Conservation (phyloP, 306 rosid genomes). For the Sicyos baderoa region DNA sequence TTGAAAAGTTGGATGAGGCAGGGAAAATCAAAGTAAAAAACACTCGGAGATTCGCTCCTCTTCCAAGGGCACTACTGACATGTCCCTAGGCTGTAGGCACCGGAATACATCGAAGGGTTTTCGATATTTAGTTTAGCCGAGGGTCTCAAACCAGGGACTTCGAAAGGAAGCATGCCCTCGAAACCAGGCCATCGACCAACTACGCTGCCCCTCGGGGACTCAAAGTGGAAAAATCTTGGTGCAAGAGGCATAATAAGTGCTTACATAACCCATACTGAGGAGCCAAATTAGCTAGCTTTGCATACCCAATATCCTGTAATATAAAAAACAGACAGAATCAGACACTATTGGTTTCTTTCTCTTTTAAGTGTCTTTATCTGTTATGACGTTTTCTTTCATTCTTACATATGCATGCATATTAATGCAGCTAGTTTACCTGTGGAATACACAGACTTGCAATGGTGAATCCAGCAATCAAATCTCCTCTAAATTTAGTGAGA, state of each 20-base stretch:
- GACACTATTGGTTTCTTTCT: constrained; percentile 8
- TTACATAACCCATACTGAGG: constrained; percentile 91
- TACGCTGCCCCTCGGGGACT: background rate
- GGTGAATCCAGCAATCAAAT: constrained; percentile 74
- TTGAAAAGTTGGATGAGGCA: constrained; percentile 14
- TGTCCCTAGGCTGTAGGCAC: too few species aligned
- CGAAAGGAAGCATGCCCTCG: too few species aligned
- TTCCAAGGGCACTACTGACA: too few species aligned
- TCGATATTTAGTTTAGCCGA: too few species aligned
- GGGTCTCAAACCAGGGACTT: too few species aligned
- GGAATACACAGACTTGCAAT: constrained; percentile 98
- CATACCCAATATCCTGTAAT: constrained; percentile 77
- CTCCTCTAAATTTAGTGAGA: constrained; percentile 64
- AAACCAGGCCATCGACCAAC: too few species aligned
- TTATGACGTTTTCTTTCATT: background rate
- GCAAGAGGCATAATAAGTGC: constrained; percentile 19
- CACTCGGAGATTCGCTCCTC: too few species aligned
- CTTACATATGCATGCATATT: background rate
- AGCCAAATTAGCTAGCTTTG: constrained; percentile 78
- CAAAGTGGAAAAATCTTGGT: constrained; percentile 8
- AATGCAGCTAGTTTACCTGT: constrained; percentile 49
- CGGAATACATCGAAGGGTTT: too few species aligned
- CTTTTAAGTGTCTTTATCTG: background rate
- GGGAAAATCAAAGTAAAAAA: background rate
- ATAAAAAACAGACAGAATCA: constrained; percentile 21